Base-by-base conservation (phyloP, 2,329 filamentous ascomycete genomes). In the Triangularia verruculosa region DNA sequence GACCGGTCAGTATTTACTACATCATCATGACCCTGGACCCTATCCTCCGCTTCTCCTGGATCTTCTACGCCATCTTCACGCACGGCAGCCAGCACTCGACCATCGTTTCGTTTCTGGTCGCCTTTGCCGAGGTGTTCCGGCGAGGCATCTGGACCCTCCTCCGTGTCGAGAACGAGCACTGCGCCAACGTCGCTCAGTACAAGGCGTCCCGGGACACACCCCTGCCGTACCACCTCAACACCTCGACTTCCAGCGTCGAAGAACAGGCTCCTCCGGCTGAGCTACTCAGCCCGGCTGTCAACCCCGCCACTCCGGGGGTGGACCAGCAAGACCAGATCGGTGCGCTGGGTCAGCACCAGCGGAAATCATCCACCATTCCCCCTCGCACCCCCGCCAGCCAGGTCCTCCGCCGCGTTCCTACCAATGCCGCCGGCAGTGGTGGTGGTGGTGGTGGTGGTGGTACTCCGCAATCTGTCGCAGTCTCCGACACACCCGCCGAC, bases 141-240 rank as follows among this genome's bases (percentile, higher is more conserved):
- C 82, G 95, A 73, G 93, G 92, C 66, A 86, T 97, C 73, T 99
- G 95, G 95, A 89, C 90, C 0, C 81, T 98, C 3, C 90, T 99
- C 74, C 91, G 95, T 47, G 93, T 99, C 25, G 95, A 99, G 76
- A 99, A 99, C 75, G 95, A 99, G 72, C 95, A 99, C 77, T 97
- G 93, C 77, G 89, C 90, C 61, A 97, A 97, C 70, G 94, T 99
- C 1, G 86, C 88, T 17, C 88, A 92, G 69, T 96, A 96, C 82
- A 93, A 96, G 68, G 95, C 95, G 3, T 92, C 89, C 1, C 85
- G 94, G 62, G 93, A 97, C 71, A 85, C 96, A 0, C 92, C 92
- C 0, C 82, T 98, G 0, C 94, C 94, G 0, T 98, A 97, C 74
- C 82, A 86, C 57, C 78, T 88, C 55, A 80, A 85, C 11, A 74